Base-by-base conservation (phyloP, 441 rosid species). In the Hura crepitans region DNA sequence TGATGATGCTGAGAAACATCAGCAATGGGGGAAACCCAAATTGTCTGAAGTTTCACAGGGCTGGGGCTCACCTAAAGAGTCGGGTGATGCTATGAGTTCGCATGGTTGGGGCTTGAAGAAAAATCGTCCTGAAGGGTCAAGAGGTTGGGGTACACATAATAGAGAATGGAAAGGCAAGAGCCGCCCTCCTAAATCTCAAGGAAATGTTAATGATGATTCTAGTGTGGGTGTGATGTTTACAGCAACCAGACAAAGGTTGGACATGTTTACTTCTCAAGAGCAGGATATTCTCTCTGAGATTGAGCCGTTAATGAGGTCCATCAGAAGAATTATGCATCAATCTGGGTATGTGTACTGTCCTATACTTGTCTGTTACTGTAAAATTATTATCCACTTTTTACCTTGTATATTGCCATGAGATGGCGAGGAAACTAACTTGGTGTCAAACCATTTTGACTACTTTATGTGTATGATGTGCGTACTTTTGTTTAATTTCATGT, bases 231-330 rank as follows among this genome's bases (percentile, higher is more conserved):
- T 76, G 6, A 69, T 88, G 78, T 84, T 53, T 28, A 89, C 97
- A 18, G 81, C 56, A 8, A 90, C 95, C 3, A 66, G 95, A 65
- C 96, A 88, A 53, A 85, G 92, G 71, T 47, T 92, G 28, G 99
- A 95, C 67, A 73, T 85, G 75, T 95, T 95, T 76, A 88, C 92
- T 53, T 82, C 97, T 9, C 89, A 89, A 75, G 97, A 95, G 75
- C 96, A 89, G 68, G 90, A 85, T 42, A 84, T 92, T 61, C 86
- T 95, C 37, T 75, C 79, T 7, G 94, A 75, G 8, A 62, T 89
- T 33, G 98, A 95, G 46, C 89, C 96, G 35, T 49, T 88, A 53
- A 88, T 92, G 93, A 82, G 25, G 53, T 82, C 88, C 4, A 77
- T 89, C 53, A 74, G 92, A 73, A 87, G 78, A 70, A 84, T 90